Conservation (phyloP, 2,329 filamentous ascomycete genomes). For the Aspergillus fumigatiaffinis region DNA sequence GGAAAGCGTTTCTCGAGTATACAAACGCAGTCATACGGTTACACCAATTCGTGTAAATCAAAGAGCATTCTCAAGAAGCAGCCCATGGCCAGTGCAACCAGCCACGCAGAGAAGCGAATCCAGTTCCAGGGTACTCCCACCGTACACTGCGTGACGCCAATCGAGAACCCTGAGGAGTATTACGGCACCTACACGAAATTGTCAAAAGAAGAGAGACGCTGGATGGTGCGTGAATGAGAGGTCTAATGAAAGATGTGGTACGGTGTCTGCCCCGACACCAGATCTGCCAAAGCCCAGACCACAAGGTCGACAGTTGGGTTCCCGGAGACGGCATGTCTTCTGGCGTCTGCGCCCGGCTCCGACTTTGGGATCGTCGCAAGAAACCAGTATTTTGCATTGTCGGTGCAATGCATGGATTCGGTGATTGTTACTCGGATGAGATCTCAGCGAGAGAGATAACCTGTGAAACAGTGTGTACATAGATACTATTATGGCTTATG, state of each 20-base stretch:
- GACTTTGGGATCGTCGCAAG: neutral
- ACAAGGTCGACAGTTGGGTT: neutral
- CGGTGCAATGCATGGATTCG: neutral
- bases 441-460: constrained; percentile 1
- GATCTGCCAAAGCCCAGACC: neutral
- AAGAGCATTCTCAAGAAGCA: constrained; percentile 49
- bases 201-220: constrained; percentile 45
- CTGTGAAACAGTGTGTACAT: constrained; percentile 13
- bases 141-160: constrained; percentile 46
- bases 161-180: constrained; percentile 47
- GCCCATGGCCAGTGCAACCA: constrained; percentile 11
- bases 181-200: constrained; percentile 46
- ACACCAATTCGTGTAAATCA: constrained; percentile 42
- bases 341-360: constrained; percentile 3
- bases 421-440: neutral
- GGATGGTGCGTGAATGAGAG: constrained; percentile 37
- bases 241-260: neutral
- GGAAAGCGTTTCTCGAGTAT: constrained; percentile 41
- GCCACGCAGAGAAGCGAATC: constrained; percentile 33
- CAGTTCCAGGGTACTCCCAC: constrained; percentile 43
- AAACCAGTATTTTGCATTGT: neutral
- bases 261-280: neutral
- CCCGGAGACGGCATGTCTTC: neutral
- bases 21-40: constrained; percentile 39
- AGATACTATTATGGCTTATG: constrained; percentile 19